Evolutionary conservation across 495 filamentous ascomycete species (phyloP), one percentile per base, ranked within the genome.

Genomic region (Neurospora sp.): DNA sequence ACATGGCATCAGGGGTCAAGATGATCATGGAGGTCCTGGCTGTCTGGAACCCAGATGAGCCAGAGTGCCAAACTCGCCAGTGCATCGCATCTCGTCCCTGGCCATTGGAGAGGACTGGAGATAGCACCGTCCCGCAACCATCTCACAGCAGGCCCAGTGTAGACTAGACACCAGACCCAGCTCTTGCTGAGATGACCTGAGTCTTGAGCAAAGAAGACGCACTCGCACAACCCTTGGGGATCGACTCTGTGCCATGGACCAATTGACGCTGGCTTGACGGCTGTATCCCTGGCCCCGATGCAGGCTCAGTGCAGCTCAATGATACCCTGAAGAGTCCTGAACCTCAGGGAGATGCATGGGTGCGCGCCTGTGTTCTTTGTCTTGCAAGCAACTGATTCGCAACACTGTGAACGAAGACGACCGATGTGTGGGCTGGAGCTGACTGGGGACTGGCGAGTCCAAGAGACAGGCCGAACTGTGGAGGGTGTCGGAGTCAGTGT

Each of bases 1-100:
- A 78, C 72, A 70, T 73, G 74, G 62, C 72, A 72, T 73, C 76
- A 77, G 75, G 76, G 73, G 72, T 73, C 69, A 72, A 77, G 75
- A 70, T 75, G 75, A 72, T 72, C 71, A 54, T 72, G 70, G 40
- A 44, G 40, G 39, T 44, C 41, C 40, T 44, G 70, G 39, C 39
- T 42, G 40, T 42, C 40, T 42, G 40, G 40, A 42, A 42, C 40
- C 5, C 12, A 39, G 16, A 38, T 35, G 35, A 5, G 35, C 37
- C 37, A 38, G 37, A 38, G 70, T 18, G 70, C 38, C 70, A 71
- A 49, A 31, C 41, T 11, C 23, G 18, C 31, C 70, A 39, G 5
- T 46, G 16, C 70, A 46, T 49, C 70, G 40, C 27, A 49, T 4
- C 11, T 46, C 46, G 31, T 60, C 39, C 7, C 20, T 60, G 49